Evolutionary conservation across 495 filamentous ascomycete genomes (phyloP).

Genomic region (Aspergillus bridgeri): DNA sequence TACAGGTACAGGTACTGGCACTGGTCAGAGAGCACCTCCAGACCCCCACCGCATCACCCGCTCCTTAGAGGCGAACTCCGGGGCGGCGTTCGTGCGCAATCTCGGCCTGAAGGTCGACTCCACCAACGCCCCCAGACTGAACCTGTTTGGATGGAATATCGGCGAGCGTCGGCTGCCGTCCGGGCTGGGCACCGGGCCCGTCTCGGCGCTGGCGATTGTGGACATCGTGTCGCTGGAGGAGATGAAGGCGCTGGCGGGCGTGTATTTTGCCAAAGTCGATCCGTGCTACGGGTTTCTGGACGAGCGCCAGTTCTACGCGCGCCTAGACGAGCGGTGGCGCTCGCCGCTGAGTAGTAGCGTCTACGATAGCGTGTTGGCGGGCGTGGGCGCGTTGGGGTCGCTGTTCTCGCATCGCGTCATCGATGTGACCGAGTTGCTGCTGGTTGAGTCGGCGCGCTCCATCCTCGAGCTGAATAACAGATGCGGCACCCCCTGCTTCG

Average conservation of each 20-base stretch:
- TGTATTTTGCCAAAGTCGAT: constrained; percentile 48
- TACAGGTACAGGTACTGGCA: too few species aligned
- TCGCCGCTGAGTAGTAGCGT: constrained; percentile 6
- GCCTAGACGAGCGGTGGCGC: constrained; percentile 33
- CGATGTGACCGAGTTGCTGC: constrained; percentile 29
- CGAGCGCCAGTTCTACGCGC: constrained; percentile 23
- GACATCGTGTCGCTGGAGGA: constrained; percentile 34
- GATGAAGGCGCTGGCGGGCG: constrained; percentile 31
- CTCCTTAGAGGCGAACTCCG: constrained; percentile 46
- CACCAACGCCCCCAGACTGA: constrained; percentile 44
- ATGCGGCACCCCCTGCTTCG: constrained; percentile 22
- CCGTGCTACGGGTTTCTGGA: constrained; percentile 50
- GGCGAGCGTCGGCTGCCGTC: constrained; percentile 34
- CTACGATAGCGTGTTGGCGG: constrained; percentile 42
- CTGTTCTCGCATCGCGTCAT: constrained; percentile 34
- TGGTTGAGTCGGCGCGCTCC: constrained; percentile 34
- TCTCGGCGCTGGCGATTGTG: constrained; percentile 19
- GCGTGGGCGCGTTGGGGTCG: constrained; percentile 42
- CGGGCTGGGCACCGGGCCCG: not conserved
- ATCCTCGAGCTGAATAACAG: constrained; percentile 31
- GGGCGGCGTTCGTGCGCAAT: constrained; percentile 48
- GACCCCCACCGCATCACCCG: constrained; percentile 13
- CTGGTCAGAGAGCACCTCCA: not conserved
- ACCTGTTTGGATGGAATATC: constrained; percentile 53
- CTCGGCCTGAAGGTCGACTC: constrained; percentile 48